Evolutionary conservation across 2,329 filamentous ascomycete species (phyloP).

Genomic region (Botrytis hyacinthi): DNA sequence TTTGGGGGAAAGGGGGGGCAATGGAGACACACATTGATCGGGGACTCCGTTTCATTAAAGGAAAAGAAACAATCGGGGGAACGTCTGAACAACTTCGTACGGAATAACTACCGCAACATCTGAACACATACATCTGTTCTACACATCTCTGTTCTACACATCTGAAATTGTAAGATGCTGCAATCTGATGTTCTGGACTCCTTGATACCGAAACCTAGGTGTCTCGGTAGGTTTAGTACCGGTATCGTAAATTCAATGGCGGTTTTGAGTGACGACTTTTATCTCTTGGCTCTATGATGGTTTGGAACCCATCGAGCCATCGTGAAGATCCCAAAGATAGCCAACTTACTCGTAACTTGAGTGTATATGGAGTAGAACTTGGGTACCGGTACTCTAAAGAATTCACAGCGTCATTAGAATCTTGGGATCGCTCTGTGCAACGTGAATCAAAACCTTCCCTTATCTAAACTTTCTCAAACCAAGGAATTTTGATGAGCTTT

Average conservation of each 20-base stretch:
- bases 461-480: not conserved
- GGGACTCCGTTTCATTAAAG: constrained; percentile 5
- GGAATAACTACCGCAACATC: not conserved
- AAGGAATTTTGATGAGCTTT: not conserved
- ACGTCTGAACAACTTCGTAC: not conserved
- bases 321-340: not conserved
- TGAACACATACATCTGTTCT: not conserved
- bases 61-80: not conserved
- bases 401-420: not conserved
- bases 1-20: not conserved
- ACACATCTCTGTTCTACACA: not conserved
- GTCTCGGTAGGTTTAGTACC: not conserved
- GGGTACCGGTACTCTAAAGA: not conserved
- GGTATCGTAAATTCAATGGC: not conserved
- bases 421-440: not conserved
- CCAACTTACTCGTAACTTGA: not conserved
- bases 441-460: not conserved
- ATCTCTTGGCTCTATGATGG: not conserved
- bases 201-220: not conserved
- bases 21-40: not conserved
- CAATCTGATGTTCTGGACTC: not conserved
- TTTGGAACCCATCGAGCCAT: not conserved
- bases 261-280: not conserved
- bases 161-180: not conserved
- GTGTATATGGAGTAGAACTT: not conserved